Evolutionary conservation across 257 asterid genomes (phyloP).

Genomic region (Ballota nigra): DNA sequence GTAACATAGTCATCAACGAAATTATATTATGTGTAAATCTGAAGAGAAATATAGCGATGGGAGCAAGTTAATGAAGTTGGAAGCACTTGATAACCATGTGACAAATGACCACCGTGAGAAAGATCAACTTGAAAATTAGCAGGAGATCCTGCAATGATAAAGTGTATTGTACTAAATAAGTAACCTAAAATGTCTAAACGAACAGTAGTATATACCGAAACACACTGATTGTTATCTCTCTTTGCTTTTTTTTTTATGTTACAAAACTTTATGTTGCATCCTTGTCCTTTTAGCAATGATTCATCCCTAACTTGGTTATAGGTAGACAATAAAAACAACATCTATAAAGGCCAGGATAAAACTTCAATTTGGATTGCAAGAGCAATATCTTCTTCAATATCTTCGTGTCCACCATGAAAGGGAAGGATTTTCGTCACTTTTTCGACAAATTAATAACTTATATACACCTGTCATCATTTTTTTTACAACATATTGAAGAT

Average conservation of each 20-base stretch:
- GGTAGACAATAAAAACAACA: no score
- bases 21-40: not conserved
- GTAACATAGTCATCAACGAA: slow-evolving; percentile 24
- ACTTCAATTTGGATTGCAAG: no score
- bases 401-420: no score
- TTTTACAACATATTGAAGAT: no score
- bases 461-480: no score
- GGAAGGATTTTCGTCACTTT: no score
- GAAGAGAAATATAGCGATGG: slow-evolving; percentile 8
- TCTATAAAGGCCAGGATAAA: no score
- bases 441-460: no score
- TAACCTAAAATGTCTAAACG: slow-evolving; percentile 1
- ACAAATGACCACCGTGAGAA: slow-evolving; percentile 99
- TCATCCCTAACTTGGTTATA: not conserved
- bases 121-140: slow-evolving; percentile 98
- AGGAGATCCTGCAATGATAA: slow-evolving; percentile 78
- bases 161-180: slow-evolving; percentile 1
- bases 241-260: not conserved
- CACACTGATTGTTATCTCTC: not conserved
- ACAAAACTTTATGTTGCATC: not conserved
- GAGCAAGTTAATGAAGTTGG: slow-evolving; percentile 18
- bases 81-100: slow-evolving; percentile 97
- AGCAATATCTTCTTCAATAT: no score
- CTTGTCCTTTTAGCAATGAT: not conserved
- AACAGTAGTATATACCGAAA: not conserved